Evolutionary conservation across 2,329 filamentous ascomycete genomes (phyloP).

Genomic region (Colletotrichum graminicola): DNA sequence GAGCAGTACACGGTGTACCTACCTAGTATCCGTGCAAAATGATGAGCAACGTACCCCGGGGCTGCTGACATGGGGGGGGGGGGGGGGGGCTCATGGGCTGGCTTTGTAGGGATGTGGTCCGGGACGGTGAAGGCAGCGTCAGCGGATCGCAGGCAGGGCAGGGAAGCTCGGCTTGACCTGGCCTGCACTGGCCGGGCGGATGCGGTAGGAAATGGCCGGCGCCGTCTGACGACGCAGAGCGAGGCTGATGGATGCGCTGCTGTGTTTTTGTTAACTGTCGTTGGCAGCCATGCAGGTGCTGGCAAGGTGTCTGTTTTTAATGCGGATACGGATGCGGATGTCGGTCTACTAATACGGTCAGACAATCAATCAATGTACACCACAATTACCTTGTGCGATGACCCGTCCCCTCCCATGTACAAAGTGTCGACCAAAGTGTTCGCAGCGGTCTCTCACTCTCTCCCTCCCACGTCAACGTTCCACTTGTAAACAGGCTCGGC

Average conservation of each 20-base stretch:
- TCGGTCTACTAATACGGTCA: constrained; percentile 12
- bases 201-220: neutral
- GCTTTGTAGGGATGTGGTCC: neutral
- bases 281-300: neutral
- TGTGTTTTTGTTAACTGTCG: neutral
- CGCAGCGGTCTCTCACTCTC: constrained; percentile 3
- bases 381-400: constrained; percentile 1
- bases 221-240: neutral
- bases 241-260: neutral
- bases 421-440: neutral
- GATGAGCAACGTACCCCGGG: neutral
- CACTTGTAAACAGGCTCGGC: constrained; percentile 28
- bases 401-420: neutral
- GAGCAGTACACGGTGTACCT: neutral
- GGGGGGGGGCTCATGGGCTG: neutral
- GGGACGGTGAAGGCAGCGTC: constrained; percentile 5
- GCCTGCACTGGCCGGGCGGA: neutral
- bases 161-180: neutral
- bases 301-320: neutral
- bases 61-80: neutral
- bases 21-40: neutral
- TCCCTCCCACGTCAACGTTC: constrained; percentile 20
- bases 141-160: neutral
- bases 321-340: constrained; percentile 18
- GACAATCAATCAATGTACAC: constrained; percentile 8